Conservation (phyloP, 73 alveolate species). For the Blepharisma stoltei region DNA sequence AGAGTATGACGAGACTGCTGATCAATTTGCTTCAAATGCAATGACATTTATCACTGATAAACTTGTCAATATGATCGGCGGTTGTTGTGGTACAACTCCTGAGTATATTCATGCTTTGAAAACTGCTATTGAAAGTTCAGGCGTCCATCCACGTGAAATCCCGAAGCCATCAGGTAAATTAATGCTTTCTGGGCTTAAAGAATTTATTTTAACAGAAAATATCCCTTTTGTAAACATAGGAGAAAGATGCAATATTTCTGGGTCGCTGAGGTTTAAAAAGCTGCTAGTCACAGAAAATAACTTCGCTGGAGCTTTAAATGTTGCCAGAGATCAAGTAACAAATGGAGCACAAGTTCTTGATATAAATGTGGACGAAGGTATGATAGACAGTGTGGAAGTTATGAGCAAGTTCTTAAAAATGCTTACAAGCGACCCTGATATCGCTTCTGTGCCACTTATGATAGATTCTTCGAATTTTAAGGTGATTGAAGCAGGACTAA, state of each 20-base stretch:
- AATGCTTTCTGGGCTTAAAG: slow-evolving; percentile 31
- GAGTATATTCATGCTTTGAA: slow-evolving; percentile 55
- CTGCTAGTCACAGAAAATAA: slow-evolving; percentile 51
- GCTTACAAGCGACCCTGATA: slow-evolving; percentile 62
- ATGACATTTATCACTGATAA: slow-evolving; percentile 55
- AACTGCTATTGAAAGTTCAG: slow-evolving; percentile 44
- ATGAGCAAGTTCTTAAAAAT: slow-evolving; percentile 74
- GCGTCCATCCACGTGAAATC: background rate
- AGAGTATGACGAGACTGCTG: slow-evolving; percentile 88
- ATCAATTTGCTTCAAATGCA: slow-evolving; percentile 55
- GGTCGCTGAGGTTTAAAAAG: slow-evolving; percentile 75
- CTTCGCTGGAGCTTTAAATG: slow-evolving; percentile 68
- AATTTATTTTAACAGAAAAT: slow-evolving; percentile 34
- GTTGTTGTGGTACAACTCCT: slow-evolving; percentile 91
- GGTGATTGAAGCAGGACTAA: slow-evolving; percentile 79
- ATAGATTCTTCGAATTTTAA: slow-evolving; percentile 79
- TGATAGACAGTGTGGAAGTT: slow-evolving; percentile 71
- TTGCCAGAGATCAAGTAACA: slow-evolving; percentile 73
- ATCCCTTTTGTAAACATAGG: slow-evolving; percentile 71
- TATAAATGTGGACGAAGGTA: slow-evolving; percentile 77
- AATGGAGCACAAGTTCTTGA: slow-evolving; percentile 79
- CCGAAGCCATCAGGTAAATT: background rate
- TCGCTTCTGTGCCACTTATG: slow-evolving; percentile 78
- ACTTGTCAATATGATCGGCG: slow-evolving; percentile 78
- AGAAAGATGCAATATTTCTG: slow-evolving; percentile 83